Base-by-base conservation (phyloP, 1,284 basidiomycete species). In the Boletus mariae region DNA sequence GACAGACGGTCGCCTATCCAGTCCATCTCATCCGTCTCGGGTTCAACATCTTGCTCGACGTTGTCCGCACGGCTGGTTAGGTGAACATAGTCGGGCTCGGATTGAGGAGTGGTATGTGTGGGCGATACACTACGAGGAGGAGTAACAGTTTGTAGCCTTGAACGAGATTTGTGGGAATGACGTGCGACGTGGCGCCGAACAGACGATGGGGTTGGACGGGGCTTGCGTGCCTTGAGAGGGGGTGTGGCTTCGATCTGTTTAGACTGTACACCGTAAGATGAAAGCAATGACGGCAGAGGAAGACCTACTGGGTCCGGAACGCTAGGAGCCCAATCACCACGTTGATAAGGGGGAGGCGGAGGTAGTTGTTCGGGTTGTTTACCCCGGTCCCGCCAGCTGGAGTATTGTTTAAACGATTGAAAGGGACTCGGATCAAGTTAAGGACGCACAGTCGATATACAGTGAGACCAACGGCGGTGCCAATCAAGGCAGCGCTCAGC, bases 391-490 rank as follows among this genome's bases (percentile, higher is more conserved):
- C 83, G 78, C 87, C 88, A 90, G 59, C 66, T 66, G 23, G 45
- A 29, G 9, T 46, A 26, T 42, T 31, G 3, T 52, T 40, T 61
- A 53, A 59, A 53, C 32, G n/a, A 35, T 20, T 45, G 4, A 45
- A 8, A 2, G 26, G 12, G 12, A 1, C 11, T 12, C 10, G 34
- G 45, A 26, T 44, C 47, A 43, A 48, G 28, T 37, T 34, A 47
- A 53, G 45, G 38, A 77, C 85, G 73, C 67, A 90, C 89, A 91
- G 73, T 69, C 87, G 81, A 73, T 90, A 91, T 44, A 90, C 86
- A 47, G 87, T 89, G 58, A 90, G 76, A 56, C 89, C 88, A 47
- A 91, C 87, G 15, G 89, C 89, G 35, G 87, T 85, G 55, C 88
- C 87, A 56, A 91, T 87, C 56, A 91, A 79, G 48, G 86, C 89